A percentile compares a stretch with the other conserved stretches of the same genome.
Evolutionary conservation across 139 green algal genomes (phyloP).

Genomic region (Chlorella vulgaris): DNA sequence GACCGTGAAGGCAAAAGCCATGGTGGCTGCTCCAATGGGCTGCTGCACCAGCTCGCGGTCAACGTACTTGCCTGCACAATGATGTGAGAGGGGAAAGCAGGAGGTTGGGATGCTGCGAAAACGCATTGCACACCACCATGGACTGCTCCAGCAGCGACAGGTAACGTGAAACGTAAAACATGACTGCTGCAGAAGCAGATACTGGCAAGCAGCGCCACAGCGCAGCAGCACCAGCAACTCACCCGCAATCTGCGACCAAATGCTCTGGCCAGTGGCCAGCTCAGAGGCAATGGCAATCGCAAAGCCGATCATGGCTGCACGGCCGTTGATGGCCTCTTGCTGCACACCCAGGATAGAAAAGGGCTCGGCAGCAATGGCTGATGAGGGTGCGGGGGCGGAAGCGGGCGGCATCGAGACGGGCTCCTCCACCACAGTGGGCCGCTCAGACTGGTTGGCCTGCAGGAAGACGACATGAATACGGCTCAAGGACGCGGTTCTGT

Average conservation of each 20-base stretch:
- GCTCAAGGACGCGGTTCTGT: background rate
- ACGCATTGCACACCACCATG: too few species aligned
- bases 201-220: background rate
- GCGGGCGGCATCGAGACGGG: background rate
- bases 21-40: background rate
- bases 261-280: slow-evolving; percentile 7
- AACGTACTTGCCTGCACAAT: slow-evolving; percentile 21
- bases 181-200: too few species aligned
- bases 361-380: background rate
- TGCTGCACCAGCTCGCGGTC: background rate
- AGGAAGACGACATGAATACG: too few species aligned
- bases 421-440: background rate
- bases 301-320: slow-evolving; percentile 23
- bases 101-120: too few species aligned
- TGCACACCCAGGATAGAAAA: slow-evolving; percentile 5
- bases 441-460: background rate
- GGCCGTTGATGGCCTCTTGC: slow-evolving; percentile 25
- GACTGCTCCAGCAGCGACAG: too few species aligned
- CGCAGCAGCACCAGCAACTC: background rate
- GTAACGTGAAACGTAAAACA: too few species aligned
- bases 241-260: slow-evolving; percentile 26
- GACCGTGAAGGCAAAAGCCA: slow-evolving; percentile 2
- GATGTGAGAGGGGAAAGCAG: background rate
- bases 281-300: slow-evolving; percentile 1
- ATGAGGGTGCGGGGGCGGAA: background rate